phyloP scores from a whole-genome alignment of 768 basidiomycete species.

The Suillus luteus region DNA sequence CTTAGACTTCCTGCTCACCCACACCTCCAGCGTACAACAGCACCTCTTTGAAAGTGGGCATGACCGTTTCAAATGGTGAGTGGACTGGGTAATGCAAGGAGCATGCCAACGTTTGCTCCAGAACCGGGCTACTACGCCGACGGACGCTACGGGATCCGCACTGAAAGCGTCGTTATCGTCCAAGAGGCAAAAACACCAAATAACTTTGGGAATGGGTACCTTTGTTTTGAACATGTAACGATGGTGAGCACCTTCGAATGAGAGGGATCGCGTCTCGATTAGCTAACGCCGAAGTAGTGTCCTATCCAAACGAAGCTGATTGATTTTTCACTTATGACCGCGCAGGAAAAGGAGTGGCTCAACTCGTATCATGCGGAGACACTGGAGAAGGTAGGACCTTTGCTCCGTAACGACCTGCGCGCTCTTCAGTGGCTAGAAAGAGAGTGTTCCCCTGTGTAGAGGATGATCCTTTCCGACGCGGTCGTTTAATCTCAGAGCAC shows the following conservation, averaged over 20 bases:
- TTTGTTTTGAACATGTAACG: conserved; percentile 85
- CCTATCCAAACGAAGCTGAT: conserved; percentile 89
- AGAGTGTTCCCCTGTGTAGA: conserved; percentile 45
- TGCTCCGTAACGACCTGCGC: conserved; percentile 61
- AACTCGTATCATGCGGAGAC: conserved; percentile 82
- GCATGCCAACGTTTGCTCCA: conserved; percentile 19
- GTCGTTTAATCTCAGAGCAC: neutral
- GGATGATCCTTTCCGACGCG: neutral
- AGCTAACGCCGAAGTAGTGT: conserved; percentile 41
- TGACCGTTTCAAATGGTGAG: conserved; percentile 85
- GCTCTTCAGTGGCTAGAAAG: conserved; percentile 65
- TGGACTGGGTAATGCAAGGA: neutral
- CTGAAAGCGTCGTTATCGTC: conserved; percentile 88
- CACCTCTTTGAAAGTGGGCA: conserved; percentile 73
- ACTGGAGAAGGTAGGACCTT: conserved; percentile 68
- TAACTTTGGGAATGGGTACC: conserved; percentile 81
- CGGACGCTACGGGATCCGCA: conserved; percentile 88
- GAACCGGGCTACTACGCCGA: conserved; percentile 95
- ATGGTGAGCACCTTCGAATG: conserved; percentile 55
- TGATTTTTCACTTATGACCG: conserved; percentile 59
- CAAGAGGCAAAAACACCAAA: conserved; percentile 69
- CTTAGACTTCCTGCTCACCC: neutral
- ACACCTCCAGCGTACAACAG: conserved; percentile 59
- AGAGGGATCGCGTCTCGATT: neutral
- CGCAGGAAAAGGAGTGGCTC: conserved; percentile 78